Conservation (phyloP, 257 asterid genomes). For the Primulina tabacum region DNA sequence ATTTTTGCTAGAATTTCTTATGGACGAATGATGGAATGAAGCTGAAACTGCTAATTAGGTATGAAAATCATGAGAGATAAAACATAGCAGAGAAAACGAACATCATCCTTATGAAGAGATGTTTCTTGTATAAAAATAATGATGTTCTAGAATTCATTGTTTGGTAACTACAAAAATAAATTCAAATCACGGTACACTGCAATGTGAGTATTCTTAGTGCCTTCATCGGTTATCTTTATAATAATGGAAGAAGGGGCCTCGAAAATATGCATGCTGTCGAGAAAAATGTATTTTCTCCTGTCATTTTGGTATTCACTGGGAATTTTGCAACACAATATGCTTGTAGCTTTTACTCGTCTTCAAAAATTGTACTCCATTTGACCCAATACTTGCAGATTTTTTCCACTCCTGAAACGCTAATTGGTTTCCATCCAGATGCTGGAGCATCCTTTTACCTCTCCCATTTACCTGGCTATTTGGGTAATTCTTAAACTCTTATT, state of each 20-base stretch:
- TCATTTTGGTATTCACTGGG: constrained; percentile 1
- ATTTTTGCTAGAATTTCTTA: constrained; percentile 12
- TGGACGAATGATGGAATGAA: not conserved
- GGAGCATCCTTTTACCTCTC: constrained; percentile 96
- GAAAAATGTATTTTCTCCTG: not conserved
- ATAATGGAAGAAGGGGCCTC: not conserved
- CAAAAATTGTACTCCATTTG: constrained; percentile 16
- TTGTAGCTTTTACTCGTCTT: not conserved
- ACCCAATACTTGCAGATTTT: constrained; percentile 55
- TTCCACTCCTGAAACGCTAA: constrained; percentile 88
- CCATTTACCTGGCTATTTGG: constrained; percentile 90
- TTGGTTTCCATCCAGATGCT: constrained; percentile 98
- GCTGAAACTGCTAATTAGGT: not conserved
- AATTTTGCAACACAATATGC: not conserved
- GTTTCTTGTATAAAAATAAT: not conserved
- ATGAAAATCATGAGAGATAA: not conserved
- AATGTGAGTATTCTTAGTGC: not conserved
- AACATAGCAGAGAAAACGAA: not conserved
- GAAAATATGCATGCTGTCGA: not conserved
- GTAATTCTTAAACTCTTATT: constrained; percentile 31
- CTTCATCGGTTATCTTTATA: not conserved
- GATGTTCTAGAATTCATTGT: not conserved
- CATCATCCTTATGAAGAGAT: not conserved
- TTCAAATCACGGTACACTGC: not conserved
- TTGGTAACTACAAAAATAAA: not conserved